phyloP scores from a whole-genome alignment of 2,329 filamentous ascomycete genomes.

The Penicillium sp. region DNA sequence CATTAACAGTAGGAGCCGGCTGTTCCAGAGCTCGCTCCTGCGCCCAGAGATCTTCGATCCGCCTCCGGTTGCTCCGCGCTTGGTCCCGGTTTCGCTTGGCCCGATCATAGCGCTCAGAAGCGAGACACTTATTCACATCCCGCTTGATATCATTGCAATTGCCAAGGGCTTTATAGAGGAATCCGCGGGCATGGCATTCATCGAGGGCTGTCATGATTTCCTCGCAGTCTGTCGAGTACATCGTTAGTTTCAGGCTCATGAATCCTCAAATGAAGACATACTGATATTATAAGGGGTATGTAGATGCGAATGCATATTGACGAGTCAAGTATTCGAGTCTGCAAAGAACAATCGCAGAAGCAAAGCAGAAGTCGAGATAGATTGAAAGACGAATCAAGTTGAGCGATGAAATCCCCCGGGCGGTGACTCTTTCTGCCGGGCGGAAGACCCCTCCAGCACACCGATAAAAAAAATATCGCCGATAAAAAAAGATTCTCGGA shows the following conservation, averaged over 20 bases:
- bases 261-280: slow-evolving; percentile 41
- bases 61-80: slow-evolving; percentile 63
- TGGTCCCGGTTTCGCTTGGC: slow-evolving; percentile 69
- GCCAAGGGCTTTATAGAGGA: slow-evolving; percentile 83
- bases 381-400: too few relatives aligned
- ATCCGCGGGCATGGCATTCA: slow-evolving; percentile 88
- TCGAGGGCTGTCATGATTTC: slow-evolving; percentile 91
- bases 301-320: slow-evolving; percentile 89
- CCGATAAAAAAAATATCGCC: slow-evolving; percentile 25
- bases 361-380: slow-evolving; percentile 2
- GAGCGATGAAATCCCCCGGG: slow-evolving; percentile 15
- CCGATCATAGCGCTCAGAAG: slow-evolving; percentile 70
- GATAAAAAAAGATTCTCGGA: slow-evolving; percentile 25
- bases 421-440: slow-evolving; percentile 33
- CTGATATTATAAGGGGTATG: slow-evolving; percentile 88
- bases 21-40: slow-evolving; percentile 45
- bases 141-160: slow-evolving; percentile 85
- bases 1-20: slow-evolving; percentile 10
- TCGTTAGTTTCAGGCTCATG: slow-evolving; percentile 4
- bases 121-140: slow-evolving; percentile 77
- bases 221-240: slow-evolving; percentile 66
- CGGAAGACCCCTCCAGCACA: slow-evolving; percentile 22
- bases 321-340: background rate
- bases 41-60: slow-evolving; percentile 70
- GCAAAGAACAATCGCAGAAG: slow-evolving; percentile 7